Conservation (phyloP, 176 grass and related monocot genomes). For the Elymus sibiricus region DNA sequence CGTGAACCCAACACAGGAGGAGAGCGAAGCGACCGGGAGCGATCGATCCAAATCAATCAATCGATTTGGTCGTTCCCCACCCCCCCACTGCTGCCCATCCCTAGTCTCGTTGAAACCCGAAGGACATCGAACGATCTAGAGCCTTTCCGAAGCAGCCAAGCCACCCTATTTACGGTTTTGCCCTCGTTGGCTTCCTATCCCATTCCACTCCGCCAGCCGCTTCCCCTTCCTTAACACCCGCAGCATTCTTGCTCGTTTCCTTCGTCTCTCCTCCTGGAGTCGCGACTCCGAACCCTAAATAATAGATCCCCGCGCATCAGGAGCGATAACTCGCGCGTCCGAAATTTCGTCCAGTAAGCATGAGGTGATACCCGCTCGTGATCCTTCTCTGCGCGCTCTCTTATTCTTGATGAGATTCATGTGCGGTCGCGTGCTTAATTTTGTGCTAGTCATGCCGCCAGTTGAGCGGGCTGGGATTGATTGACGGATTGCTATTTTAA, state of each 20-base stretch:
- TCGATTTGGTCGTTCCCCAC: no score
- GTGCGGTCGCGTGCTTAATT: no score
- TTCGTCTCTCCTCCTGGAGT: not conserved
- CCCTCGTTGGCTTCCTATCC: no score
- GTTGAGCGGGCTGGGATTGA: not conserved
- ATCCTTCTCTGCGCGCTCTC: not conserved
- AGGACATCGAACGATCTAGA: constrained; percentile 37
- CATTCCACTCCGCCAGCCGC: not conserved
- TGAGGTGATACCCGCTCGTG: constrained; percentile 22
- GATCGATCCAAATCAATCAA: no score
- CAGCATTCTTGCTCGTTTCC: not conserved
- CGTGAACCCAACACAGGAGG: no score
- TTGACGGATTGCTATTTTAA: not conserved
- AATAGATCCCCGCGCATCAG: constrained; percentile 3
- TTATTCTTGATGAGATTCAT: constrained; percentile 5
- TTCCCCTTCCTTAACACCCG: not conserved
- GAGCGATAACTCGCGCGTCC: not conserved
- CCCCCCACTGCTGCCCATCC: no score
- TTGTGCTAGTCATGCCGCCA: not conserved
- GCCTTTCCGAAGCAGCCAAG: constrained; percentile 22
- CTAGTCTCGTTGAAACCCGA: not conserved
- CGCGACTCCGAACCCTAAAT: not conserved
- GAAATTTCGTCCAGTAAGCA: constrained; percentile 8
- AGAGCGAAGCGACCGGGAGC: no score
- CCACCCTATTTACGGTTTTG: not conserved